Percentiles rank a stretch among this genome's conserved stretches.
Conservation (phyloP, 345 rosid species). For the Citrus mangshanensis region DNA sequence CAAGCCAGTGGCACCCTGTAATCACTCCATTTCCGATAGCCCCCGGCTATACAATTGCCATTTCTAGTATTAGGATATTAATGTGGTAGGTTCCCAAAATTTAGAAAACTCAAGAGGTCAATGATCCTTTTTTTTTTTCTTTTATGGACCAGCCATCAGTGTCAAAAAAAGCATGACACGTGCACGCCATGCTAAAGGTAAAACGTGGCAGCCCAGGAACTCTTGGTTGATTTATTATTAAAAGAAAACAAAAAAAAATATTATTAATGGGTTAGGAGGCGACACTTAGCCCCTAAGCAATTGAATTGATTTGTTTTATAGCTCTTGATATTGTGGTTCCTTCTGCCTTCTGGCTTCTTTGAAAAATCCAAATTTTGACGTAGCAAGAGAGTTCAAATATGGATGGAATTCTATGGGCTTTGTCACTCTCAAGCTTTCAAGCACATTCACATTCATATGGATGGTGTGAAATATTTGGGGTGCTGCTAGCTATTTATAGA, state of each 20-base stretch:
- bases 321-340: not conserved
- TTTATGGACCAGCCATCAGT: not conserved
- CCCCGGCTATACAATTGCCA: no score
- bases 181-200: not conserved
- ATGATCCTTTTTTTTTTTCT: no score
- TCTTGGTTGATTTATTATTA: not conserved
- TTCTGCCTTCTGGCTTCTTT: not conserved
- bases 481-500: no score
- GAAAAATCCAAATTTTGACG: not conserved
- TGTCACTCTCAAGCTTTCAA: not conserved
- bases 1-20: no score
- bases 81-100: no score
- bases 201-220: constrained; percentile 6
- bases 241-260: not conserved
- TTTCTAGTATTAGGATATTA: no score
- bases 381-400: not conserved
- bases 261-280: not conserved
- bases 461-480: no score
- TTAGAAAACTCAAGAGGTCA: no score
- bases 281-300: not conserved
- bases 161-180: not conserved
- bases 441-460: no score
- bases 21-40: no score
- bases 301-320: no score
- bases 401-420: not conserved